Base-by-base conservation (phyloP, 345 rosid species). In the Aurinia saxatilis region DNA sequence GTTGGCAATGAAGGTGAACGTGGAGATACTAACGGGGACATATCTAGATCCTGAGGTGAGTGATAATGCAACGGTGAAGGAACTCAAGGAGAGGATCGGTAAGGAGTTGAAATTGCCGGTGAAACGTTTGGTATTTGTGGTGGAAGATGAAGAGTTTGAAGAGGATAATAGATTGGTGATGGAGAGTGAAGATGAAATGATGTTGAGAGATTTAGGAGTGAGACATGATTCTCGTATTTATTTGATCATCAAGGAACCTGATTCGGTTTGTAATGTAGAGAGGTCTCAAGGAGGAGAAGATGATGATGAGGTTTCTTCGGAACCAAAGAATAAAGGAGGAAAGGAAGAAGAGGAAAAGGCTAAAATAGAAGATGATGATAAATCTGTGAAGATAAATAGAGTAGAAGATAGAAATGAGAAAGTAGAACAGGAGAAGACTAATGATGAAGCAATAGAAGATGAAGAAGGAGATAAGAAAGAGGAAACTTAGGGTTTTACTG, bases 11-110 rank as follows among this genome's bases (percentile, higher is more conserved):
- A 87, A 48, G 67, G 52, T 90, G 67, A 83, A 18, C 42, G 84
- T 87, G 71, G 90, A 87, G 81, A 82, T 84, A 44, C 49, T 87
- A 53, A 90, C 93, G 10, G 97, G 93, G 10, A 58, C 37, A 27
- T 72, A 81, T 12, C 79, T 85, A 75, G 70, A 64, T 42, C 29
- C 80, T 29, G 51, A 87, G 34, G 77, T 91, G 36, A 74, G 14
- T 5, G 65, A 75, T 10, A 73, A 79, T 44, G 83, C 86, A 5
- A 88, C 77, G 1, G 73, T 88, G 8, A 77, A 35, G 9, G 88
- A 84, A 29, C 72, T 88, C 1, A 88, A 85, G 53, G 74, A 66
- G 67, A 82, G 76, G 76, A 81, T 91, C 5, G 79, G 48, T 31
- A 18, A 63, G 10, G 85, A 69, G 61, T 71, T 79, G 54, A 74